phyloP scores from a whole-genome alignment of 169 alveolate genomes.

The Plasmodium coatneyi region DNA sequence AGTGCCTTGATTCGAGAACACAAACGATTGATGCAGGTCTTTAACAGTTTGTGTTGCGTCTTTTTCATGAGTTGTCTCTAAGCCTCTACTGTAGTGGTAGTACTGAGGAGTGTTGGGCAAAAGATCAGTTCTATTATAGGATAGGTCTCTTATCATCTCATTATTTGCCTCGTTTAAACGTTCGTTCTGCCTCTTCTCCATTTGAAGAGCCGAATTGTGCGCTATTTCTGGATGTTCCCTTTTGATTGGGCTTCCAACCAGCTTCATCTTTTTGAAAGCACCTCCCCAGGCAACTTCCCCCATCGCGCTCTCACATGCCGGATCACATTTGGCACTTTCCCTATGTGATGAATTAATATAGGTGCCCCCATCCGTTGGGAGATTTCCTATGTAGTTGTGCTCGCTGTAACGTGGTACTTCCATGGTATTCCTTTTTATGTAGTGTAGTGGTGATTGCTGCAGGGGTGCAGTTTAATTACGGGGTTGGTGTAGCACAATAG shows the following conservation, averaged over 20 bases:
- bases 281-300: background rate
- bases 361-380: background rate
- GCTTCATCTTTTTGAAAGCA: background rate
- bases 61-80: background rate
- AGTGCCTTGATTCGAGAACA: background rate
- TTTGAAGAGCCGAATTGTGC: background rate
- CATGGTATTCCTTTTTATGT: background rate
- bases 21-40: background rate
- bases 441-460: background rate
- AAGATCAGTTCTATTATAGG: background rate
- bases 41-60: background rate
- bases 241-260: background rate
- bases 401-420: background rate
- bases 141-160: background rate
- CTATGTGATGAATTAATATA: background rate
- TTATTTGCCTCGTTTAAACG: background rate
- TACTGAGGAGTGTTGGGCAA: background rate
- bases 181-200: background rate
- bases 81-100: background rate
- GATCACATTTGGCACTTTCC: background rate
- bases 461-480: background rate
- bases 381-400: background rate
- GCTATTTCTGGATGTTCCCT: background rate
- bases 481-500: background rate
- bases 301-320: background rate